A percentile compares a stretch with the other conserved stretches of the same genome.
Conservation (phyloP, 495 filamentous ascomycete species). For the Daldinia vernicosa region DNA sequence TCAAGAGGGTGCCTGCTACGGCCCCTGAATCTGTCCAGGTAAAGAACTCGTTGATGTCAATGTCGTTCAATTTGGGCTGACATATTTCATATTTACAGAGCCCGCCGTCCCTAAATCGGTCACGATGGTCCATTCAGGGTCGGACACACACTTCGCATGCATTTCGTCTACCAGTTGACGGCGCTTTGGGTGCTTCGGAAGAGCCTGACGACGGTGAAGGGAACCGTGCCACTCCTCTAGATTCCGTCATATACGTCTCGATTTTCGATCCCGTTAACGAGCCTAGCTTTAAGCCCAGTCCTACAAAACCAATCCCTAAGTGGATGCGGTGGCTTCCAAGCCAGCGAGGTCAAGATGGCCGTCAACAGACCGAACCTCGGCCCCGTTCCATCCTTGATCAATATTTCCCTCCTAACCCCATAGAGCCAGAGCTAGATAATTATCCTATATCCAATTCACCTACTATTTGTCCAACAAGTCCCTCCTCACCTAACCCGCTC, state of each 20-base stretch:
- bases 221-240: conserved; percentile 31
- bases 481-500: not conserved
- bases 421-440: not conserved
- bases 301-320: conserved; percentile 56
- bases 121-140: not conserved
- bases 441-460: not conserved
- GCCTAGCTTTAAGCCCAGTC: conserved; percentile 53
- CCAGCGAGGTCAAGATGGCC: conserved; percentile 23
- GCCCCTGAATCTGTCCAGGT: conserved; percentile 9
- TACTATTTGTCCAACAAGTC: conserved; percentile 28
- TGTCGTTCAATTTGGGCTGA: not conserved
- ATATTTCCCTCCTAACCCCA: conserved; percentile 37
- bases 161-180: conserved; percentile 19
- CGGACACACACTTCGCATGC: conserved; percentile 13
- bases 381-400: conserved; percentile 45
- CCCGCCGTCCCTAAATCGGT: not conserved
- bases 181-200: conserved; percentile 22
- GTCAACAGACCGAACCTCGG: conserved; percentile 12
- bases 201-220: conserved; percentile 7
- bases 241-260: conserved; percentile 51
- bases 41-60: not conserved
- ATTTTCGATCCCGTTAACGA: conserved; percentile 52
- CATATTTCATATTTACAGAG: conserved; percentile 6
- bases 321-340: conserved; percentile 55
- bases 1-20: conserved; percentile 12